Evolutionary conservation across 179 eudicot species (phyloP), one percentile per base, ranked within the genome.

Genomic region (Nepenthes alata): DNA sequence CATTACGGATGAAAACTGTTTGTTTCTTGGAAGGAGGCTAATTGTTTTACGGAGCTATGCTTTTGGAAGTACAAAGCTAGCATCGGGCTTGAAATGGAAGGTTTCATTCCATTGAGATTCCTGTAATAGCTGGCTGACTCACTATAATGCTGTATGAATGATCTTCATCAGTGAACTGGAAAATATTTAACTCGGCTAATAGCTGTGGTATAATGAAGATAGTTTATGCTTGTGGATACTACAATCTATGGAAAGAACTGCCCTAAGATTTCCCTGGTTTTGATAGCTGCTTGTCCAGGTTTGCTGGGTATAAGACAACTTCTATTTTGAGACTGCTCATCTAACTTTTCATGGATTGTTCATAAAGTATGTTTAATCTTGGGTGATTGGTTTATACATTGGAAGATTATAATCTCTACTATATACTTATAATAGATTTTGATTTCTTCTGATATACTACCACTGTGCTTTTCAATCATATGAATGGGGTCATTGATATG

Each of bases 151-250:
- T 58, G 35, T 38, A 15, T 53, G 57, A 63, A 57, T 59, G 38
- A 41, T 37, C 44, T 16, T 45, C 65, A 65, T 51, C 64, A 37
- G 41, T 38, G 35, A 50, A 61, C 45, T 67, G 60, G 58, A 61
- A 47, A 54, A 11, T 57, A 15, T 35, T 56, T 35, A 60, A 45
- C 49, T 25, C 61, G 41, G 38, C 11, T 55, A 58, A 11, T 50
- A 0, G 53, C 53, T 50, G 53, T 50, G 53, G 5, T 50, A 13
- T 50, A 50, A 3, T 50, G 53, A 50, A 50, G 53, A 13, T 41
- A 6, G 50, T 13, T 11, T 39, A 59, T 9, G 36, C 12, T 59
- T 45, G 38, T 41, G 13, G 15, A 25, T n/a, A 45, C 44, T 15
- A n/a, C 13, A 8, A 9, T 58, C 47, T 58, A 39, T 58, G 49